phyloP scores from a whole-genome alignment of 176 grass and related monocot genomes.

The Dendrocalamus sinicus region DNA sequence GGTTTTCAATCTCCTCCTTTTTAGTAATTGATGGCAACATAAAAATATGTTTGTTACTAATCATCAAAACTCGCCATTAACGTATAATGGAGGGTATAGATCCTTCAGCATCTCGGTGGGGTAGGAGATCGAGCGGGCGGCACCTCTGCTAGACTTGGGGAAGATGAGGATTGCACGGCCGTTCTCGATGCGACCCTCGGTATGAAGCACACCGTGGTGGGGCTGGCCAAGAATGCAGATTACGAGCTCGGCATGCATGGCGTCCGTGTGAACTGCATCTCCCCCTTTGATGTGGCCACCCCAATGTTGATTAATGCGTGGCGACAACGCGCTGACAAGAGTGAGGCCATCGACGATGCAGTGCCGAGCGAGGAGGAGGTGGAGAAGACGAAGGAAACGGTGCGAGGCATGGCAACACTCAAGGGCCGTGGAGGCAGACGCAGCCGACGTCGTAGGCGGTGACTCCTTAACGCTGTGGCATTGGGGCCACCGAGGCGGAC shows the following conservation, averaged over 20 bases:
- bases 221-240: slow-evolving; percentile 45
- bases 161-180: too few relatives aligned
- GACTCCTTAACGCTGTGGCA: too few relatives aligned
- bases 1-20: too few relatives aligned
- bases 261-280: slow-evolving; percentile 55
- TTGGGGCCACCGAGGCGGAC: too few relatives aligned
- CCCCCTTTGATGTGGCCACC: slow-evolving; percentile 45
- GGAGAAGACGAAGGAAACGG: slow-evolving; percentile 43
- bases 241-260: slow-evolving; percentile 48
- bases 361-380: slow-evolving; percentile 7
- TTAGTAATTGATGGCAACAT: too few relatives aligned
- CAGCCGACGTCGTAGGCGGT: too few relatives aligned
- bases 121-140: too few relatives aligned
- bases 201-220: slow-evolving; percentile 55
- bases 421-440: slow-evolving; percentile 43
- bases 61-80: too few relatives aligned
- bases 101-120: too few relatives aligned
- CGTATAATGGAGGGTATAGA: too few relatives aligned
- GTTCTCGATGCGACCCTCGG: slow-evolving; percentile 15
- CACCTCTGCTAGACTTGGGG: too few relatives aligned
- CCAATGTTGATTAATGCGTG: slow-evolving; percentile 41
- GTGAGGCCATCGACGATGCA: background rate
- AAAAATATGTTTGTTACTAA: too few relatives aligned
- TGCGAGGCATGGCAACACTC: slow-evolving; percentile 31
- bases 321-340: background rate